Conservation (phyloP, 805 yeast genomes). For the Metschnikowia similis region DNA sequence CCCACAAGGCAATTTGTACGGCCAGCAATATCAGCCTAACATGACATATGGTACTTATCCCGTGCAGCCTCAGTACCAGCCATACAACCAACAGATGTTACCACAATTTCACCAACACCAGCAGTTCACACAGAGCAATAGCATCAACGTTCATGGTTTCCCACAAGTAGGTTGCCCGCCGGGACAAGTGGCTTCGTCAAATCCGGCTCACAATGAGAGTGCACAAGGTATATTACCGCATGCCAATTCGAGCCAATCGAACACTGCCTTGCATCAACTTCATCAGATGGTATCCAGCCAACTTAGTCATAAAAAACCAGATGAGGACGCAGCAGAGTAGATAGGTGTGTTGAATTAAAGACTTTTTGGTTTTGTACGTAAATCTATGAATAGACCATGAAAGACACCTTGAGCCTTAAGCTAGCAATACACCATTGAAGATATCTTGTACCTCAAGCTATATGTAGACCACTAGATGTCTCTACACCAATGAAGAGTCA, state of each 20-base stretch:
- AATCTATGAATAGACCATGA: not conserved
- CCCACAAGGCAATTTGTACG: slow-evolving; percentile 8
- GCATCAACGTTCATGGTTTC: not conserved
- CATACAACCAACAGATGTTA: slow-evolving; percentile 5
- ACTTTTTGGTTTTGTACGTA: not conserved
- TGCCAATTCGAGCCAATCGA: not conserved
- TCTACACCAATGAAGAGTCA: too few species aligned
- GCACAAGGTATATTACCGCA: not conserved
- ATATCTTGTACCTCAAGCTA: not conserved
- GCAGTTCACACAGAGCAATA: not conserved
- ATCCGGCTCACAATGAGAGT: not conserved
- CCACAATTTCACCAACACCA: not conserved
- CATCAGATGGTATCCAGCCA: slow-evolving; percentile 17
- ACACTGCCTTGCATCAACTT: slow-evolving; percentile 15
- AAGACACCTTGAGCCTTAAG: not conserved
- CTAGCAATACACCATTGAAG: not conserved
- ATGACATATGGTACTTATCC: not conserved
- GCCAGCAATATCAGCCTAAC: slow-evolving; percentile 11
- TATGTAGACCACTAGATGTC: too few species aligned
- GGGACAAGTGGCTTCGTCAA: not conserved
- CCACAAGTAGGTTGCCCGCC: not conserved
- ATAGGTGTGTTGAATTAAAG: not conserved
- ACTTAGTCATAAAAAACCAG: slow-evolving; percentile 6
- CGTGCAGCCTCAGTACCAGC: slow-evolving; percentile 10
- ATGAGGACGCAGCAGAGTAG: not conserved